Evolutionary conservation across 345 rosid genomes (phyloP).

Genomic region (Triadica sebifera): DNA sequence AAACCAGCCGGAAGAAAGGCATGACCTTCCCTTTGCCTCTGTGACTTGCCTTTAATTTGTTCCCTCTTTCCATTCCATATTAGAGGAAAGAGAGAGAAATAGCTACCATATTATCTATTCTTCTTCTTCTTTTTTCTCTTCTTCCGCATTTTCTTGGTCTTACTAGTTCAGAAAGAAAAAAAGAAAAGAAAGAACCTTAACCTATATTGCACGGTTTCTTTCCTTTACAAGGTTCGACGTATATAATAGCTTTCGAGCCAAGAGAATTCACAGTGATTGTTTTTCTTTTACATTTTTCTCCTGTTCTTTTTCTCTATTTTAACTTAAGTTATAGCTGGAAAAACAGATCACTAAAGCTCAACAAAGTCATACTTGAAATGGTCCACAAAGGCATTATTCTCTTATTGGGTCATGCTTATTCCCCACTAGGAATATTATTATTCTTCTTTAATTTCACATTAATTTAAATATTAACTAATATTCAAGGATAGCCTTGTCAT

Average conservation of each 20-base stretch:
- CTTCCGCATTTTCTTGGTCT: neutral
- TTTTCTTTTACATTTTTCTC: too few species aligned
- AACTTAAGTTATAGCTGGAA: too few species aligned
- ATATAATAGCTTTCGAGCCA: conserved; percentile 1
- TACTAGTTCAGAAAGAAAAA: neutral
- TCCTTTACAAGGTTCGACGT: neutral
- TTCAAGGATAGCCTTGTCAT: neutral
- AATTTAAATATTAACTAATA: neutral
- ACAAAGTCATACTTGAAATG: neutral
- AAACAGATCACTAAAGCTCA: too few species aligned
- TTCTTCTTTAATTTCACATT: neutral
- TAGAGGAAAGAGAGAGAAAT: neutral
- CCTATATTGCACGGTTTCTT: neutral
- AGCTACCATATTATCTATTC: neutral
- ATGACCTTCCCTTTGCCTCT: conserved; percentile 30
- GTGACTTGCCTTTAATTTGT: conserved; percentile 24
- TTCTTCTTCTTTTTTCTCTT: conserved; percentile 9
- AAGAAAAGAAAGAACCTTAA: too few species aligned
- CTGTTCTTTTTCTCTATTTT: too few species aligned
- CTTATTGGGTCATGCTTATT: conserved; percentile 1
- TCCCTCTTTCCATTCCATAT: neutral
- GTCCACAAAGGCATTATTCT: neutral
- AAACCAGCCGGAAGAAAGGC: conserved; percentile 25
- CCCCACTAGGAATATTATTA: conserved; percentile 4
- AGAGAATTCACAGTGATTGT: too few species aligned